Evolutionary conservation across 371 early-diverging fungal genomes (phyloP), one percentile per base, ranked within the genome.

Genomic region (Syncephalis plumigaleata): DNA sequence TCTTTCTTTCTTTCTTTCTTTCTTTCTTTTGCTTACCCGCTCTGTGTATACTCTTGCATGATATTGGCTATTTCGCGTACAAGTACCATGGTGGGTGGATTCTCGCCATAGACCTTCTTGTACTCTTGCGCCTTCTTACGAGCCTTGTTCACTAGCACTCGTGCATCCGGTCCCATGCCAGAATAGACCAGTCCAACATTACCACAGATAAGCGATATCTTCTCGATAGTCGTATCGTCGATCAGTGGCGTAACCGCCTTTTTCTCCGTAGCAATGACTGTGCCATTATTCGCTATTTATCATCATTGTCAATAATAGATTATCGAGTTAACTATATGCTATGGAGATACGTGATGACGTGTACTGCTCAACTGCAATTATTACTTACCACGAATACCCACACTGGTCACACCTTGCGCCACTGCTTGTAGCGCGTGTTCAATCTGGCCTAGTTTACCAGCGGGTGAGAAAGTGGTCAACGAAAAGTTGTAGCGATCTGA

Each of bases 391-490:
- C 92, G 94, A 67, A 99, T 92, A 39, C 97, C 98, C 50, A 99
- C 86, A 57, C 84, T 79, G 9, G 98, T 98, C 36, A 87, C 82
- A 55, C 99, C 98, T 54, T 84, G 81, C 48, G 79, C 72, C 15
- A 98, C 98, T 18, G 94, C 93, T 50, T 83, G 91, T 52, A 97
- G 73, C 1, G 99, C 99, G 68, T 99, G 87, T 69, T 97, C 96
- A 54, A 98, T 94, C 72, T 99, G 99, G 31, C 89, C 88, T 47
- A 98, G 84, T 69, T 98, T 95, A 54, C 99, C 99, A 38, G 93
- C 91, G n/a, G 97, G 92, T 52, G 98, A 95, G 74, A 98, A 99
- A 45, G 98, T 98, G 7, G 98, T 96, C 53, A 98, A 81, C 22
- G 95, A 94, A 77, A 96, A 98, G 47, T 44, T 50, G 27, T 50